These are phyloP conservation scores for Diplodia intermedia DNA, from an alignment of 2,329 filamentous ascomycete genomes.

Conservation along the genomic window DNA sequence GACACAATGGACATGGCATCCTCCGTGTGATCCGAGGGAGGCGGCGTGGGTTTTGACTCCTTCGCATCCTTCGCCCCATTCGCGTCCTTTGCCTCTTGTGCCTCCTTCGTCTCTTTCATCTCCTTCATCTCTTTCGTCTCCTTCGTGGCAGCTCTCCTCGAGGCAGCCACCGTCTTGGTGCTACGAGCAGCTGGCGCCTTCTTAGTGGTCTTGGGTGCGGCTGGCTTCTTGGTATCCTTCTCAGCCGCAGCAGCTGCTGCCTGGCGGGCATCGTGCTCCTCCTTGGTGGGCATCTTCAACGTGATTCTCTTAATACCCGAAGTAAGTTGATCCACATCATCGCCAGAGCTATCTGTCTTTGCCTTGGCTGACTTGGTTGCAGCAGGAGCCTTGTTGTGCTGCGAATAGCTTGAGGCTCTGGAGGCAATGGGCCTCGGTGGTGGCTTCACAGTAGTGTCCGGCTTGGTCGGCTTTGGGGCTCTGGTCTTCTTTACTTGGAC, in stretches of 20 bases:
- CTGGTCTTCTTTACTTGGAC: constrained; percentile 68
- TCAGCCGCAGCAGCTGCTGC: constrained; percentile 51
- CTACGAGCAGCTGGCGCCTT: constrained; percentile 36
- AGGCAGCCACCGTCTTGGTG: constrained; percentile 33
- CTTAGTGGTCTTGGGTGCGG: constrained; percentile 44
- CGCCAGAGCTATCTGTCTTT: constrained; percentile 38
- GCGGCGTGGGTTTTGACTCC: constrained; percentile 1
- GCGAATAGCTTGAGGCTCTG: constrained; percentile 13
- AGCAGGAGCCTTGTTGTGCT: not conserved
- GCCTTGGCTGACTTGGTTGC: not conserved
- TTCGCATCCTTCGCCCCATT: constrained; percentile 6
- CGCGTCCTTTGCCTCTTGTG: constrained; percentile 27
- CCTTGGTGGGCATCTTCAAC: constrained; percentile 63
- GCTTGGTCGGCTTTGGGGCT: constrained; percentile 43
- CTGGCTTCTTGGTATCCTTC: constrained; percentile 43
- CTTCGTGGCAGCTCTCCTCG: constrained; percentile 35
- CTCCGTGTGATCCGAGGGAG: constrained; percentile 4
- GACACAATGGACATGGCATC: constrained; percentile 20
- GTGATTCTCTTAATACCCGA: constrained; percentile 64
- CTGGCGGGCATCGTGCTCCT: constrained; percentile 62
- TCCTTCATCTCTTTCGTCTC: constrained; percentile 11
- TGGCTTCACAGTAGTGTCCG: constrained; percentile 9
- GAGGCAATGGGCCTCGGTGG: constrained; percentile 24
- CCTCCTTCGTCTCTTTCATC: constrained; percentile 4
- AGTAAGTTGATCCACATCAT: constrained; percentile 59